Evolutionary conservation across 345 rosid species (phyloP).

Genomic region (Angophora floribunda): DNA sequence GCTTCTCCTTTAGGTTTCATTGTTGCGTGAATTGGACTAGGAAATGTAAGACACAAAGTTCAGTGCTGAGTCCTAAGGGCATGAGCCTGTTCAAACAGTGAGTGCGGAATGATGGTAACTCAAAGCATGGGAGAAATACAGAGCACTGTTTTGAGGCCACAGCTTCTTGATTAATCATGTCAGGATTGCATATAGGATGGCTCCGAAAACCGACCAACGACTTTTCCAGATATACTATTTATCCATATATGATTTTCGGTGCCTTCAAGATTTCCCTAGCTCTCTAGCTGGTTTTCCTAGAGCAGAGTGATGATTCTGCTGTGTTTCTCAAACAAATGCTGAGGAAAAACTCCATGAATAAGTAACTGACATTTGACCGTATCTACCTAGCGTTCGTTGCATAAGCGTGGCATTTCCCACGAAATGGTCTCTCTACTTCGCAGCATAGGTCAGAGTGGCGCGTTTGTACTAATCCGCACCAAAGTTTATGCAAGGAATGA

Average conservation of each 20-base stretch:
- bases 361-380: too few relatives aligned
- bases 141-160: neutral
- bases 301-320: neutral
- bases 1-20: neutral
- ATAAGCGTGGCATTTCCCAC: neutral
- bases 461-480: neutral
- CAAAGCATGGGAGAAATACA: neutral
- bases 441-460: neutral
- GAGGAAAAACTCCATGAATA: too few relatives aligned
- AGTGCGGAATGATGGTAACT: neutral
- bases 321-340: neutral
- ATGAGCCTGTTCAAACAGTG: neutral
- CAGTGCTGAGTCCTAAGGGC: neutral
- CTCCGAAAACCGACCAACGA: too few relatives aligned
- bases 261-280: neutral
- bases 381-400: neutral
- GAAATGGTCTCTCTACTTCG: neutral
- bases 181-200: too few relatives aligned
- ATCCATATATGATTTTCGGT: too few relatives aligned
- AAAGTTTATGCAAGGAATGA: neutral
- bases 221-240: too few relatives aligned
- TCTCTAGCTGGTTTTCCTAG: neutral
- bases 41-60: neutral
- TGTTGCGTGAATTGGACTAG: neutral
- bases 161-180: neutral